Evolutionary conservation across 148 eudicot species (phyloP), one percentile per base, ranked within the genome.

Genomic region (Silene conica): DNA sequence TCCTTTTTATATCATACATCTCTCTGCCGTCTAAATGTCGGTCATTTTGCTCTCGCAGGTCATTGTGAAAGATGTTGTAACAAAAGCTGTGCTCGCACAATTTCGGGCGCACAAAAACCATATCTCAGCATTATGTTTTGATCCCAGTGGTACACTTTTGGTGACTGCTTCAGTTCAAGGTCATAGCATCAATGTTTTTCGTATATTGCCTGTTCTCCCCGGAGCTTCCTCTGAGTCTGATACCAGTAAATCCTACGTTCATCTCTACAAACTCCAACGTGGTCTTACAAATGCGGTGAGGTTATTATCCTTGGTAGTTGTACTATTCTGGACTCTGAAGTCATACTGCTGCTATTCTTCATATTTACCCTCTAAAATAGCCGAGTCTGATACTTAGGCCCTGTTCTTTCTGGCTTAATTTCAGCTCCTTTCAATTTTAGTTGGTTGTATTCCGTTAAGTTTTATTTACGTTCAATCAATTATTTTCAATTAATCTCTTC

Each of bases 121-220:
- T 66, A 93, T 93, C 69, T 83, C 90, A 22, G 85, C 97, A 8
- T 82, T 93, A 75, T 88, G 92, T 74, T 93, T 93, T 80, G 96
- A 93, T 86, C 92, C 92, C 25, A 93, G 98, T 75, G 97, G 96
- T 50, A 89, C 87, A 7, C 82, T 91, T 23, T 76, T 93, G 79
- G 98, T 91, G 70, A 87, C 98, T 0, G 98, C 98, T 76, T 93
- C 98, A 59, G 86, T 86, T 79, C 92, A 89, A 66, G 98, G 94
- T 31, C 92, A 93, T 79, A 93, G 82, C 74, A 89, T 93, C 41
- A 91, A 91, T 83, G 92, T 93, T 46, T 93, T 87, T 75, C 86
- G 83, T 50, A 91, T 93, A 78, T 76, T 86, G 80, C 92, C 93
- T n/a, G 77, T 59, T 50, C 80, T 11, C 21, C 31, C 77, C 16